Evolutionary conservation across 2,329 filamentous ascomycete genomes (phyloP), one percentile per base, ranked within the genome.

Genomic region (Ampelomyces quisqualis): DNA sequence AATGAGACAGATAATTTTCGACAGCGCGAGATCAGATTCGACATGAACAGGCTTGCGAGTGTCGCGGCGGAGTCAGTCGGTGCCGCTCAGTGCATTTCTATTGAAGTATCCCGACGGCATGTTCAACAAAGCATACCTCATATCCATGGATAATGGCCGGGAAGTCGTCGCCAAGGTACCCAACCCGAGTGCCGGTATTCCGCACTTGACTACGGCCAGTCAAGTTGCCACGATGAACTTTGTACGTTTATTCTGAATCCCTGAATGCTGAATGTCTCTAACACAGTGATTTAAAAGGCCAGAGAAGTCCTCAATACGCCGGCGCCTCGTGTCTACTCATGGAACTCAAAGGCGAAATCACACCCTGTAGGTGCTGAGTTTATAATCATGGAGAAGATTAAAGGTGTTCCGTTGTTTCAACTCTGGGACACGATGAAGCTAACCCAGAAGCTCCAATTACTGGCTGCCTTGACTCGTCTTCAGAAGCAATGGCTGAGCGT

Each of bases 141-240:
- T 68, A 29, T 51, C 54, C 4, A 65, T 68, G 58, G 55, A 67
- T 19, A 35, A 67, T 41, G 57, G 57, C 5, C 43, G 40, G 26
- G 39, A 67, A 43, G 52, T 65, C 2, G 49, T 68, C 9, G 65
- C 57, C 3, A 67, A 66, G 38, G 37, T 68, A 1, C 64, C 61
- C 2, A 63, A 63, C 45, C 63, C 63, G 5, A 64, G 60, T 44
- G 55, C 60, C 32, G 64, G 65, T 2, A 26, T 43, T 11, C 32
- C 51, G 3, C 56, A 60, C 31, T 58, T 51, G 29, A 64, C 56
- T 15, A 67, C 59, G 19, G 61, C 58, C 2, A 64, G 60, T 38
- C 55, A 64, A 40, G 58, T 64, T 7, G 65, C 64, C 4, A 67
- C 62, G 2, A 64, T 66, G 61, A 26, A 44, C 17, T 41, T 43